A percentile compares a stretch with the other conserved stretches of the same genome.
phyloP scores from a whole-genome alignment of 2,329 filamentous ascomycete species.

The Annulohypoxylon truncatum region DNA sequence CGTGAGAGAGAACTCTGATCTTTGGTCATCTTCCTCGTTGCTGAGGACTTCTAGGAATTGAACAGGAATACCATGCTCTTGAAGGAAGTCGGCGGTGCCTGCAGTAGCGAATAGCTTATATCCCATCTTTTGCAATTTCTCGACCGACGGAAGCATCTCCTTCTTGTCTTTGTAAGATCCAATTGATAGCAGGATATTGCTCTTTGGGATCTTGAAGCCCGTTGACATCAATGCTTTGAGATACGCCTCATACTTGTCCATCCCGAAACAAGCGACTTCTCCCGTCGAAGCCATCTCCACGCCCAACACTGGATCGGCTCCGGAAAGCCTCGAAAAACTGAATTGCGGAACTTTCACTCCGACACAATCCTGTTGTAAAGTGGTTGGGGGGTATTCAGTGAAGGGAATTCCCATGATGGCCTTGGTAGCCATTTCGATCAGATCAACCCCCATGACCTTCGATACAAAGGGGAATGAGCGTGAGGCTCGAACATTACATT shows the following conservation, averaged over 20 bases:
- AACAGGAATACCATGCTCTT: constrained; percentile 90
- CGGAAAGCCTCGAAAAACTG: constrained; percentile 96
- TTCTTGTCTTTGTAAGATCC: constrained; percentile 98
- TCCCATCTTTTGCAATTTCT: constrained; percentile 88
- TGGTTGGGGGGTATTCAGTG: constrained; percentile 81
- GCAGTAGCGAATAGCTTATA: constrained; percentile 97
- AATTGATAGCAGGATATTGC: constrained; percentile 94
- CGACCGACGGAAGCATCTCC: constrained; percentile 93
- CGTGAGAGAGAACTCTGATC: constrained; percentile 95
- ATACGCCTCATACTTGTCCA: constrained; percentile 97
- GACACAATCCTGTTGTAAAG: constrained; percentile 83
- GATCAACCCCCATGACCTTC: constrained; percentile 97
- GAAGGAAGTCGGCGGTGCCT: constrained; percentile 95
- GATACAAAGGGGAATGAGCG: constrained; percentile 98
- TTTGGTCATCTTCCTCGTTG: constrained; percentile 82
- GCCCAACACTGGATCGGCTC: constrained; percentile 94
- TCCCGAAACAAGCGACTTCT: constrained; percentile 96
- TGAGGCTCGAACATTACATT: constrained; percentile 97
- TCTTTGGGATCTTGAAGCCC: constrained; percentile 95
- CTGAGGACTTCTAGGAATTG: constrained; percentile 92
- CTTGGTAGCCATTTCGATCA: constrained; percentile 99
- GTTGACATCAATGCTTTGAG: constrained; percentile 96
- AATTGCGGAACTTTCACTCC: constrained; percentile 99
- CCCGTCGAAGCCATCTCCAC: constrained; percentile 99
- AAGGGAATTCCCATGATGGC: constrained; percentile 91